Base-by-base conservation (phyloP, 495 filamentous ascomycete genomes). In the Penicillium psychrofluorescens region DNA sequence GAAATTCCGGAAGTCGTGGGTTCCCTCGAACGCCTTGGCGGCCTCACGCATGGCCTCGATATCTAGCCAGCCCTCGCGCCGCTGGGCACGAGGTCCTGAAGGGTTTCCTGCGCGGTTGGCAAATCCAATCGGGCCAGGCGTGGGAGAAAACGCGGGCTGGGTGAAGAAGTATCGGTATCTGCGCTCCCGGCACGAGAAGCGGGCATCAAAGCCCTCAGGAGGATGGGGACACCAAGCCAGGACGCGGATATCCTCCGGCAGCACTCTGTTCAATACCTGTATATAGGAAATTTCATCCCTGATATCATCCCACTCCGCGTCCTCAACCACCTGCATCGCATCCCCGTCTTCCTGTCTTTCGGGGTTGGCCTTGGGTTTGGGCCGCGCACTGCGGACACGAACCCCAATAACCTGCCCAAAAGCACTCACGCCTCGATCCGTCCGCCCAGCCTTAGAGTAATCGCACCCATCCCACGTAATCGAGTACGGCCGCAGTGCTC, bases 111-210 rank as follows among this genome's bases (percentile, higher is more conserved):
- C 45, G 11, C 51, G 54, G 32, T 61, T 53, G 28, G 47, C 49
- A 32, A 72, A 59, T 14, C 66, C 70, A 40, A 59, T 37, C 28
- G 57, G 33, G 29, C 65, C 63, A 13, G 66, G 54, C 13, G 74
- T 69, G 1, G 90, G 88, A 22, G 79, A 54, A 52, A 88, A 94
- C 2, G 85, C 85, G 0, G 92, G 94, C 54, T 95, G 85, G 8
- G 91, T 97, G 72, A 98, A 98, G 76, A 95, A 96, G 66, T 97
- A 98, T 34, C 83, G 77, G 63, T 98, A 98, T 43, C 81, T 81
- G 37, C 92, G 78, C 61, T 95, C 88, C 38, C 82, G 75, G 67
- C 92, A 98, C 41, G 83, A 87, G 70, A 95, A 95, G n/a, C 94
- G 81, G 11, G 92, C 91, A 41, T 87, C 87, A 63, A 98, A 98